phyloP scores from a whole-genome alignment of 2,329 filamentous ascomycete species.

The Apiospora phragmitis region DNA sequence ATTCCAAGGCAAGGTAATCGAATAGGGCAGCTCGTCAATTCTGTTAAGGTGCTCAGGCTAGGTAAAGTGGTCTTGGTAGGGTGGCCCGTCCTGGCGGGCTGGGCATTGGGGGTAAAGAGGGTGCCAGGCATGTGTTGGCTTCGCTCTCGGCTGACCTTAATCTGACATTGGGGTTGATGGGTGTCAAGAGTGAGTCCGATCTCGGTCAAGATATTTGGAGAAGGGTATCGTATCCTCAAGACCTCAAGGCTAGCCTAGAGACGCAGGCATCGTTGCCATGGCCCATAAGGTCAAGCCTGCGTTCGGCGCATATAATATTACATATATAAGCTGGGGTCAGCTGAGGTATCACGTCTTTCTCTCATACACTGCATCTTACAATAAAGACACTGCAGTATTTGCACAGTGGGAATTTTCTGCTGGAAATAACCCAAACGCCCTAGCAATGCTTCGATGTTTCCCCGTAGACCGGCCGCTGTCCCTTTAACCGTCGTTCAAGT shows the following conservation, averaged over 20 bases:
- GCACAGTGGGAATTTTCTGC: background rate
- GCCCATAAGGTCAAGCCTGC: background rate
- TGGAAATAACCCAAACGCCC: background rate
- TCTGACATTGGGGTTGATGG: constrained; percentile 55
- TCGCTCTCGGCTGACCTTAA: constrained; percentile 55
- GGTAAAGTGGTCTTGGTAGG: constrained; percentile 57
- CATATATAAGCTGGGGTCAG: background rate
- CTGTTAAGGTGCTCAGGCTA: constrained; percentile 28
- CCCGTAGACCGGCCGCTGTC: background rate
- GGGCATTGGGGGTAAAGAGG: constrained; percentile 50
- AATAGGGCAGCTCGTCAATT: no score
- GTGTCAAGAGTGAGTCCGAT: constrained; percentile 44
- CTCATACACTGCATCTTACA: background rate
- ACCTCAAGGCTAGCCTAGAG: constrained; percentile 33
- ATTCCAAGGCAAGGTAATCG: no score
- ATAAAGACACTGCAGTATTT: background rate
- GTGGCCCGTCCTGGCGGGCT: no score
- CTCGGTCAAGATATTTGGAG: constrained; percentile 36
- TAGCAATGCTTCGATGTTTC: background rate
- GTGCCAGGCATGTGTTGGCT: constrained; percentile 48
- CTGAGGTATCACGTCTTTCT: background rate
- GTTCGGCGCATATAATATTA: background rate
- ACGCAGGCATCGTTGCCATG: background rate
- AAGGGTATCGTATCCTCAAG: constrained; percentile 33
- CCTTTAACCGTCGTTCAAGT: constrained; percentile 55